Base-by-base conservation (phyloP, 495 filamentous ascomycete species). In the Penicillium argentinense region DNA sequence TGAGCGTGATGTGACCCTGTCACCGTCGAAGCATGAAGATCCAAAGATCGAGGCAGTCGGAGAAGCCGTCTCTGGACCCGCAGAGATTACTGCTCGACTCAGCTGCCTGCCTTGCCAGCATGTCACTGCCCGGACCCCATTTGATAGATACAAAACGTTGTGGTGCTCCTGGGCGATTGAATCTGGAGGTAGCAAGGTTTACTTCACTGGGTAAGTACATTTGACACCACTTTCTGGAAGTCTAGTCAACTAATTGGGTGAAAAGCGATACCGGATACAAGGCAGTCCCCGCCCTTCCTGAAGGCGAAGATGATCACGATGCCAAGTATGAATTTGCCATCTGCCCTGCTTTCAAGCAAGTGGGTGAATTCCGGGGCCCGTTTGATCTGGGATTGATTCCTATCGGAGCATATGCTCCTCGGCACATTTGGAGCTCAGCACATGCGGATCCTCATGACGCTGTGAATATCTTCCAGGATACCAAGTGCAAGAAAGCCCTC, bases 381-480 rank as follows among this genome's bases (percentile, higher is more conserved):
- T 96, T 98, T 59, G 91, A 98, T 66, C 80, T 98, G 18, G 93
- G 93, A 2, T 57, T 98, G 54, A 95, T 98, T 45, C 93, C 93
- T 18, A 96, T 98, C 50, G 93, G 92, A 19, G 93, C 93, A 16
- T 98, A 98, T 60, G 67, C 77, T 51, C 93, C 93, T 7, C 78
- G 92, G 34, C 81, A 73, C 59, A 64, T 91, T 26, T 85, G 86
- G 72, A 87, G 82, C 43, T 67, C 83, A 28, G 84, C 95, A 76
- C 93, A 98, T 64, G 88, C 87, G 6, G 87, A 95, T 66, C 93
- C 93, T 1, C 86, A 80, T 46, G 93, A 98, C 62, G 77, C 83
- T 0, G 92, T 96, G 38, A 85, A 90, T 49, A 98, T 98, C 49
- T 96, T 96, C 71, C 65, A 72, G 25, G 93, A 97, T 52, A 96